Evolutionary conservation across 176 grass and related monocot species (phyloP).

Genomic region (Themeda triandra): DNA sequence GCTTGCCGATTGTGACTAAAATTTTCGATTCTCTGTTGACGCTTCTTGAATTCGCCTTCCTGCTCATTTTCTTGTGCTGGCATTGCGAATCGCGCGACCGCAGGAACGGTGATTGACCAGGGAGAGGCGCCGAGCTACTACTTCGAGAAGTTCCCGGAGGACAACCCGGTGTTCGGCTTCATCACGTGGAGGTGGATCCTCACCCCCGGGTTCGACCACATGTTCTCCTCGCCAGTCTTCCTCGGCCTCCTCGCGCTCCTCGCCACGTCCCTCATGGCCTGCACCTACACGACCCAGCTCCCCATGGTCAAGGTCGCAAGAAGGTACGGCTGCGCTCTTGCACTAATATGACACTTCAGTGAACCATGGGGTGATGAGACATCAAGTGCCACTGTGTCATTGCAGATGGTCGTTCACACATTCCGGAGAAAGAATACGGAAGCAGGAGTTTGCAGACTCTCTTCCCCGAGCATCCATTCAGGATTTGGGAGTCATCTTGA

Average conservation of each 20-base stretch:
- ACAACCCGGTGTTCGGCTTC: conserved; percentile 74
- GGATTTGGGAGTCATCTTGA: conserved; percentile 84
- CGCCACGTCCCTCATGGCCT: conserved; percentile 84
- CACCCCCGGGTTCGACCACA: conserved; percentile 90
- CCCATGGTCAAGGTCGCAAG: conserved; percentile 90
- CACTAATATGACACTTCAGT: background rate
- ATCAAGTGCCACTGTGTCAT: background rate
- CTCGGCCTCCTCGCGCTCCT: conserved; percentile 77
- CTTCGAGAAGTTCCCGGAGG: conserved; percentile 74
- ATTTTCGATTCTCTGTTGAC: background rate
- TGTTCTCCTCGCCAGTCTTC: conserved; percentile 92
- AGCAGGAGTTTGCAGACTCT: conserved; percentile 77
- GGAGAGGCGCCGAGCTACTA: conserved; percentile 83
- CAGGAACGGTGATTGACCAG: conserved; percentile 86
- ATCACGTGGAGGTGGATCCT: conserved; percentile 95
- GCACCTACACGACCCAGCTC: conserved; percentile 90
- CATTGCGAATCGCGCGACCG: conserved; percentile 9
- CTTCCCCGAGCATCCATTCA: conserved; percentile 78
- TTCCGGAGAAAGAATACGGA: conserved; percentile 60
- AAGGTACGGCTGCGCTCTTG: conserved; percentile 37
- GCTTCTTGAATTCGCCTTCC: background rate
- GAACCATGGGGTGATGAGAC: too few species aligned
- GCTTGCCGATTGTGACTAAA: background rate
- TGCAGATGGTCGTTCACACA: conserved; percentile 90
- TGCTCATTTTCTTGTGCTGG: background rate